Percentiles rank a stretch among this genome's conserved stretches.
Evolutionary conservation across 345 rosid genomes (phyloP).

Genomic region (Boechera divaricarpa): DNA sequence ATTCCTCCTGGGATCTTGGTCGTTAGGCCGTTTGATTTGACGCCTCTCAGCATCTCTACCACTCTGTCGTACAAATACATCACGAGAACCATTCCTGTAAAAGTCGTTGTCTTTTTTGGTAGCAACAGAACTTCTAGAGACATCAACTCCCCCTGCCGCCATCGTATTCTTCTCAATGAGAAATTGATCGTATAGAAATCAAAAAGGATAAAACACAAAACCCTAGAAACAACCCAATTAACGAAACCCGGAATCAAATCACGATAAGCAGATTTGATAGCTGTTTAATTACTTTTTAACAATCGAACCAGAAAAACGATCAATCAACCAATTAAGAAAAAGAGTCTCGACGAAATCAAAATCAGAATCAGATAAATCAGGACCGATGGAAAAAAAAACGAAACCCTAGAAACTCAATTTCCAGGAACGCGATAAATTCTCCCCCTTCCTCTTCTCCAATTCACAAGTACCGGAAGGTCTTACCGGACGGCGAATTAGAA

Average conservation of each 20-base stretch:
- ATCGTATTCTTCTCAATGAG: constrained; percentile 66
- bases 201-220: constrained; percentile 12
- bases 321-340: constrained; percentile 24
- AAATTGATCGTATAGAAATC: constrained; percentile 50
- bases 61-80: constrained; percentile 22
- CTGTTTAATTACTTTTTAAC: constrained; percentile 10
- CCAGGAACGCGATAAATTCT: constrained; percentile 20
- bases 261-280: constrained; percentile 29
- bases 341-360: not conserved
- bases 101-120: constrained; percentile 45
- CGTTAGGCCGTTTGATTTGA: constrained; percentile 15
- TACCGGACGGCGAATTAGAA: constrained; percentile 50
- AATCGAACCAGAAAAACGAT: constrained; percentile 31
- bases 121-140: constrained; percentile 55
- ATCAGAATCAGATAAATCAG: not conserved
- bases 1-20: constrained; percentile 23
- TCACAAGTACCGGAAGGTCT: constrained; percentile 53
- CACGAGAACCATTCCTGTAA: constrained; percentile 45
- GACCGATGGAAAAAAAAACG: constrained; percentile 18
- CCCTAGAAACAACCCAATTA: constrained; percentile 27
- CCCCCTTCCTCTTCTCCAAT: constrained; percentile 49
- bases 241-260: constrained; percentile 38
- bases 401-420: constrained; percentile 55
- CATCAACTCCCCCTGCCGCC: constrained; percentile 76
- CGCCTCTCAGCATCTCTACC: constrained; percentile 38